phyloP scores from a whole-genome alignment of 495 filamentous ascomycete species.

The Thozetella sp. region DNA sequence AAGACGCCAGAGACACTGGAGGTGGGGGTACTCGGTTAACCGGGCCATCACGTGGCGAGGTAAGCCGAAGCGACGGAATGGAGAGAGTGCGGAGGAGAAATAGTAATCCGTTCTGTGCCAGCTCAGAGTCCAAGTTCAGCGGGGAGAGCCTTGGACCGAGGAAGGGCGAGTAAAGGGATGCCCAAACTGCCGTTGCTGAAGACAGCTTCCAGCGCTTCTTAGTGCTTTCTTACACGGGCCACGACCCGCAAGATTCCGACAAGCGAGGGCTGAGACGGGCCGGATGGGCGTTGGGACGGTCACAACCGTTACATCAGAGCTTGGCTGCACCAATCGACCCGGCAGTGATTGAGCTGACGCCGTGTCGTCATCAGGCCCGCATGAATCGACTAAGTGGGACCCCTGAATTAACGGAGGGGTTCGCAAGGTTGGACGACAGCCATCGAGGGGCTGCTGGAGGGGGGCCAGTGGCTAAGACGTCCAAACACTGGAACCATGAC shows the following conservation, averaged over 20 bases:
- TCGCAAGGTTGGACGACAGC: not conserved
- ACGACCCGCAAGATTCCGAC: slow-evolving; percentile 1
- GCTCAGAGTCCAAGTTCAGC: no score
- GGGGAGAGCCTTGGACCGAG: no score
- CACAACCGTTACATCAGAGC: not conserved
- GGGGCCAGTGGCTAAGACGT: not conserved
- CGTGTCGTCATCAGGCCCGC: not conserved
- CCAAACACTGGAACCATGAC: not conserved
- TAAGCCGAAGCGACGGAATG: no score
- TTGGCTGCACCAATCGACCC: not conserved
- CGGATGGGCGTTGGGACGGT: not conserved
- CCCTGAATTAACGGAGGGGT: not conserved
- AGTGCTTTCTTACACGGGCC: no score
- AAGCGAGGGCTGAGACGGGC: not conserved
- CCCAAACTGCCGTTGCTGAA: no score
- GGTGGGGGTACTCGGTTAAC: no score
- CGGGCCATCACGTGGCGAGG: no score
- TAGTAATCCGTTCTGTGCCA: no score
- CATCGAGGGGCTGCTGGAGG: not conserved
- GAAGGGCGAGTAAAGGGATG: no score
- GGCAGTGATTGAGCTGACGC: not conserved
- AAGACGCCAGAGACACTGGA: no score
- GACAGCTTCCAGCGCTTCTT: no score
- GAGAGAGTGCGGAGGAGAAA: no score
- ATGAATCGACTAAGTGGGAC: not conserved